A percentile compares a stretch with the other conserved stretches of the same genome.
Evolutionary conservation across 2,329 filamentous ascomycete genomes (phyloP).

Genomic region (Cyclaneusma minus): DNA sequence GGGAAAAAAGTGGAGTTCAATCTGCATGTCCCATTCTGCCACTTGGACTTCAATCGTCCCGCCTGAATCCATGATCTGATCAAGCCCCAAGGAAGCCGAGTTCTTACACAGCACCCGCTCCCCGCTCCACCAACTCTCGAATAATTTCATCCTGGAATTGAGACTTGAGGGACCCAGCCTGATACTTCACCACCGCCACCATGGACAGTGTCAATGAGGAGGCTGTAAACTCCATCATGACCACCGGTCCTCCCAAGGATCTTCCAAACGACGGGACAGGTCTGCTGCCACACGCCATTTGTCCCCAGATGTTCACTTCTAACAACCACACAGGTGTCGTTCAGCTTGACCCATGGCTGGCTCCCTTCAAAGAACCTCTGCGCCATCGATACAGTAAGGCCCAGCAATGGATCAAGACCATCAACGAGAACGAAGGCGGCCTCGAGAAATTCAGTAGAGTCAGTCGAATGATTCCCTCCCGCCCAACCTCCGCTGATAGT

Average conservation of each 20-base stretch:
- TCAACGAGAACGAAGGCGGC: constrained; percentile 74
- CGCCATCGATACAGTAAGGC: constrained; percentile 64
- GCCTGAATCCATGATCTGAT: too few species aligned
- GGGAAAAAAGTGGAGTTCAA: constrained; percentile 1
- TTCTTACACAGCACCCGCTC: too few species aligned
- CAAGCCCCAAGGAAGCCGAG: too few species aligned
- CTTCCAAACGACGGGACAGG: constrained; percentile 58
- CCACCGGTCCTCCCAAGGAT: constrained; percentile 27
- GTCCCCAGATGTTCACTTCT: constrained; percentile 4
- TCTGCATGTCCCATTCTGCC: constrained; percentile 1
- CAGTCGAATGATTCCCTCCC: constrained; percentile 14
- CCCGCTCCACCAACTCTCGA: too few species aligned
- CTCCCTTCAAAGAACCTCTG: constrained; percentile 67
- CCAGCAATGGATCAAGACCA: constrained; percentile 72
- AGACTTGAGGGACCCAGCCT: too few species aligned
- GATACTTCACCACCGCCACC: too few species aligned
- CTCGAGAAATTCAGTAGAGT: constrained; percentile 83
- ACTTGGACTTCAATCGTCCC: too few species aligned
- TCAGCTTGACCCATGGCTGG: constrained; percentile 76
- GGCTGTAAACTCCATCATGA: constrained; percentile 13
- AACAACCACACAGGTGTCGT: constrained; percentile 50
- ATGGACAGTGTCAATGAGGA: constrained; percentile 15
- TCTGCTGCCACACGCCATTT: constrained; percentile 22
- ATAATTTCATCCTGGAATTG: too few species aligned
- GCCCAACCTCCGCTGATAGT: constrained; percentile 6